A percentile compares a stretch with the other conserved stretches of the same genome.
Conservation (phyloP, 352 stramenopile genomes). For the Paralagenidium karlingii region DNA sequence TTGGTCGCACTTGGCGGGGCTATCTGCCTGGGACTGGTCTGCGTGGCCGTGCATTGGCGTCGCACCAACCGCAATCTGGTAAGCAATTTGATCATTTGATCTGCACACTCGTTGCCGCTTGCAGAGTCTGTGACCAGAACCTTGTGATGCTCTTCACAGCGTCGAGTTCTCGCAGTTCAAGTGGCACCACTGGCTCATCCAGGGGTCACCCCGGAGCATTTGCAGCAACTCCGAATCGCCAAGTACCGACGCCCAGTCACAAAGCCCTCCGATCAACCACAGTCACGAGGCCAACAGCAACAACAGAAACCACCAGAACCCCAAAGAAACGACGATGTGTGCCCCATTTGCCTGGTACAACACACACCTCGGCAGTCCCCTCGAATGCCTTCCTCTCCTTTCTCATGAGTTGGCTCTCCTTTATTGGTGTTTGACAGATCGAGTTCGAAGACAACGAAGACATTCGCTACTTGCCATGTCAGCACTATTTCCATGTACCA, state of each 20-base stretch:
- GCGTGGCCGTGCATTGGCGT: conserved; percentile 48
- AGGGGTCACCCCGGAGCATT: conserved; percentile 37
- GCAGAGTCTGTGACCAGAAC: not conserved
- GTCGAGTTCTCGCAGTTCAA: conserved; percentile 14
- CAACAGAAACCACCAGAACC: conserved; percentile 39
- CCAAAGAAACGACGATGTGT: conserved; percentile 65
- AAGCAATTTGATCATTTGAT: conserved; percentile 15
- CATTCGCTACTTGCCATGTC: conserved; percentile 64
- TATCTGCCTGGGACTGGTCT: conserved; percentile 41
- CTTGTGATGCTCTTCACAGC: conserved; percentile 1
- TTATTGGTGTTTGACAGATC: conserved; percentile 37
- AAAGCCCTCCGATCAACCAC: too few relatives aligned
- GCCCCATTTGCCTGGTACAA: conserved; percentile 56
- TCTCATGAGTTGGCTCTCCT: too few relatives aligned
- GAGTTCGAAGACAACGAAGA: conserved; percentile 69
- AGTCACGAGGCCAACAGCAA: conserved; percentile 25
- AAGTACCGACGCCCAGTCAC: conserved; percentile 64
- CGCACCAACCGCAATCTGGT: conserved; percentile 37
- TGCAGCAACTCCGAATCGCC: conserved; percentile 42
- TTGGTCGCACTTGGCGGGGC: too few relatives aligned
- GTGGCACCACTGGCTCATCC: conserved; percentile 20
- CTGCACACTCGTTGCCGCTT: too few relatives aligned
- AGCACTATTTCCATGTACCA: conserved; percentile 81
- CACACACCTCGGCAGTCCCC: not conserved
- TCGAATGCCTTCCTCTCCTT: not conserved